Conservation (phyloP, 1,284 basidiomycete genomes). For the Leccinum pachyderme region DNA sequence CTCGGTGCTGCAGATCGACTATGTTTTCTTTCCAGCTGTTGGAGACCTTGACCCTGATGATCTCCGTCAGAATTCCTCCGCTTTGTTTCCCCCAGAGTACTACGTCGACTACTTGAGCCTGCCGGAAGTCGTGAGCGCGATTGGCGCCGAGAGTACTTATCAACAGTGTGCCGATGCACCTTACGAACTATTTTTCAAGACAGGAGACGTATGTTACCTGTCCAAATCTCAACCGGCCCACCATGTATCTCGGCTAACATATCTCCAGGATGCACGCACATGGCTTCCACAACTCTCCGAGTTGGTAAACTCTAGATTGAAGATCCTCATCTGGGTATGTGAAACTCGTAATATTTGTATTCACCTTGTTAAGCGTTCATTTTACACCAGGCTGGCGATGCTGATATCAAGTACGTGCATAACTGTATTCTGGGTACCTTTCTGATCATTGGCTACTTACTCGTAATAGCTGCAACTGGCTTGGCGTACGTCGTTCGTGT, state of each 20-base stretch:
- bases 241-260: conserved; percentile 15
- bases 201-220: conserved; percentile 34
- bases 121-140: conserved; percentile 37
- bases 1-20: conserved; percentile 37
- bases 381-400: conserved; percentile 54
- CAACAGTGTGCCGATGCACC: conserved; percentile 46
- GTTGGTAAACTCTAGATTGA: conserved; percentile 52
- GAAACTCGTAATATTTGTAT: not conserved
- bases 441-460: not conserved
- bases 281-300: conserved; percentile 50
- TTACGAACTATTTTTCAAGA: conserved; percentile 38
- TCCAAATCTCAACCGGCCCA: not conserved
- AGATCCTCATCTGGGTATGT: conserved; percentile 59
- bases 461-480: conserved; percentile 56
- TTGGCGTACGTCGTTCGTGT: conserved; percentile 38
- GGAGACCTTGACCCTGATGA: conserved; percentile 55
- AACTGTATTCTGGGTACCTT: not conserved
- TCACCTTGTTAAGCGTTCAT: not conserved
- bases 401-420: conserved; percentile 56
- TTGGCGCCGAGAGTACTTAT: conserved; percentile 53
- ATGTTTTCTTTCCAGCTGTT: conserved; percentile 50
- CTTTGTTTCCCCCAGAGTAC: conserved; percentile 55
- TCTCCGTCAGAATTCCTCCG: conserved; percentile 53
- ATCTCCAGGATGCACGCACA: conserved; percentile 49
- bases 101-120: conserved; percentile 49